Base-by-base conservation (phyloP, 129 eudicot species). In the Ambrosia trifida region DNA sequence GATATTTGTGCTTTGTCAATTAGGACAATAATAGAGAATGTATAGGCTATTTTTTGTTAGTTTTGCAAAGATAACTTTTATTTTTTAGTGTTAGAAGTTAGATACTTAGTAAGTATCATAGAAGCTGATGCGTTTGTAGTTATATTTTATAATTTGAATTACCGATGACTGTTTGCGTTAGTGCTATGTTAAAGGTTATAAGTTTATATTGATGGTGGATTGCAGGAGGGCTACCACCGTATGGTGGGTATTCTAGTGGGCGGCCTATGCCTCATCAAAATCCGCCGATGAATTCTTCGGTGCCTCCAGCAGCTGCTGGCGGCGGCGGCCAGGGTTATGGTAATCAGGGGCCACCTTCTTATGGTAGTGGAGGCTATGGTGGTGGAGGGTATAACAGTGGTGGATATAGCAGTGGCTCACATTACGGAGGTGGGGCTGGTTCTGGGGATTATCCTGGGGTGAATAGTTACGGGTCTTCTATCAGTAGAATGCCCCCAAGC, bases 401-500 rank as follows among this genome's bases (percentile, higher is more conserved):
- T 20, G 82, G 82, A 7, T 86, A 44, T 70, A 75, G 77, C 59
- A 78, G 83, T 67, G 85, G 81, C n/a, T 56, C 84, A 12, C 84
- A 78, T 70, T 81, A 40, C 72, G 85, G 86, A 8, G 74, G 82
- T 70, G 88, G 80, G 11, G 38, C 80, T 51, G 83, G 63, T 14
- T 53, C 85, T n/a, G 75, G 75, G 75, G 89, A 84, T 45, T 87
- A 63, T 44, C 83, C 73, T 31, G 86, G 87, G 24, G 16, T 72
- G 12, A 78, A 74, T 20, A 76, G 16, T 64, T 64, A 70, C 13
- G 87, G 87, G 77, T 28, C 68, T 17, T 74, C 74, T 40, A 58
- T 68, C 66, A 83, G 86, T 74, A 75, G 93, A 74, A 67, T 84
- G 83, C 96, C 92, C 0, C 86, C 86, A 12, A 82, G 82, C 46